Percentiles rank a stretch among this genome's conserved stretches.
Conservation (phyloP, 257 asterid genomes). For the Coffea canephora region DNA sequence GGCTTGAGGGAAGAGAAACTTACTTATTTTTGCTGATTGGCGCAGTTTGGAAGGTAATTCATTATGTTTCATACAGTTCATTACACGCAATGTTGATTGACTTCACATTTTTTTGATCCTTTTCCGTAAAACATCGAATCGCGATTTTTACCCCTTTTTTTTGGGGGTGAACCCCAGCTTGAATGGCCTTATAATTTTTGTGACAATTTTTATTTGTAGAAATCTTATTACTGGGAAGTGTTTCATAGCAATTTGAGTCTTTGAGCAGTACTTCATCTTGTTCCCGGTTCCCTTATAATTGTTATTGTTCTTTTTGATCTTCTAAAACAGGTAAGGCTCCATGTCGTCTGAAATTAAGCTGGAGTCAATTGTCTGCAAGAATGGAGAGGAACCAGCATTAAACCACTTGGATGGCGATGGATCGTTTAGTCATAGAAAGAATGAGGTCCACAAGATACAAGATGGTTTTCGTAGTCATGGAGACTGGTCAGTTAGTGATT, state of each 20-base stretch:
- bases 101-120: neutral
- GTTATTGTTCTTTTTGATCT: no score
- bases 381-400: slow-evolving; percentile 20
- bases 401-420: slow-evolving; percentile 18
- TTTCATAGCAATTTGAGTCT: no score
- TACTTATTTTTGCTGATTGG: neutral
- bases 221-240: neutral
- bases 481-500: slow-evolving; percentile 25
- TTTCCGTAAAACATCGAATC: neutral
- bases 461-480: slow-evolving; percentile 29
- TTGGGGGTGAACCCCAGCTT: no score
- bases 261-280: no score
- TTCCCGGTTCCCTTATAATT: no score
- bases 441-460: slow-evolving; percentile 19
- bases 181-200: neutral
- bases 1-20: neutral
- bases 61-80: neutral
- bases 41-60: slow-evolving; percentile 5
- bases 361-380: slow-evolving; percentile 20
- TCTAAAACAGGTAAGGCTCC: slow-evolving; percentile 8
- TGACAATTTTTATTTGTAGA: neutral
- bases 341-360: slow-evolving; percentile 37
- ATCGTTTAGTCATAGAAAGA: slow-evolving; percentile 21
- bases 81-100: neutral
- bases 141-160: neutral